Evolutionary conservation across 2,329 filamentous ascomycete genomes (phyloP).

Genomic region (Colletotrichum theobromicola): DNA sequence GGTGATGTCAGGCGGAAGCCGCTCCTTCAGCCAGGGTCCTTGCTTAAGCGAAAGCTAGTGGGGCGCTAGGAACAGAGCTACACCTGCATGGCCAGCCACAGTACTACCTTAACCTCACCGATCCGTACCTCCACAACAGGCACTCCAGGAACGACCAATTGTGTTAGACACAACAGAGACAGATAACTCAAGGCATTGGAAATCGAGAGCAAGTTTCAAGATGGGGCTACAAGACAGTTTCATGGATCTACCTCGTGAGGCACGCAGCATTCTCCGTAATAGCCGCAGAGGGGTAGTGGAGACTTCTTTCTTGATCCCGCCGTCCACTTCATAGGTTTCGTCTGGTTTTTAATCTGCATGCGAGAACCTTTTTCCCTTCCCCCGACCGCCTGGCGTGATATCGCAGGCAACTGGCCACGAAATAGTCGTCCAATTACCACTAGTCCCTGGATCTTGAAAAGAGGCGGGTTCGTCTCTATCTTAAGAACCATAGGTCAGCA

Average conservation of each 20-base stretch:
- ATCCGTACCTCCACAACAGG: neutral
- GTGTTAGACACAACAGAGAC: neutral
- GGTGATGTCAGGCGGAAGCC: slow-evolving; percentile 20
- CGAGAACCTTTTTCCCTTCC: neutral
- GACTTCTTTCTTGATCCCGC: neutral
- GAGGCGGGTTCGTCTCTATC: neutral
- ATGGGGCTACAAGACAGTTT: neutral
- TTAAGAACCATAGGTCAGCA: no score
- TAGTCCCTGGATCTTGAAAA: neutral
- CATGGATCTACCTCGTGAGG: neutral
- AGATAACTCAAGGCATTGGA: neutral
- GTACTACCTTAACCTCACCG: neutral
- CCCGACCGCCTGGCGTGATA: neutral
- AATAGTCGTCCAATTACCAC: neutral
- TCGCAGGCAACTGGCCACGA: neutral
- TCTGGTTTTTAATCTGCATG: neutral
- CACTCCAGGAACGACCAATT: neutral
- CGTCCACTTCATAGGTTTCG: neutral
- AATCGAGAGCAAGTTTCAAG: neutral
- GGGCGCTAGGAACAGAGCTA: neutral
- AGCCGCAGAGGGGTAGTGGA: neutral
- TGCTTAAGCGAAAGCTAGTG: slow-evolving; percentile 1
- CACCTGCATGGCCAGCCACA: neutral
- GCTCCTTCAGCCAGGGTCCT: slow-evolving; percentile 10
- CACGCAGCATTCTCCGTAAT: neutral